Evolutionary conservation across 345 rosid species (phyloP), one percentile per base, ranked within the genome.

Genomic region (Eucalyptus curtisii): DNA sequence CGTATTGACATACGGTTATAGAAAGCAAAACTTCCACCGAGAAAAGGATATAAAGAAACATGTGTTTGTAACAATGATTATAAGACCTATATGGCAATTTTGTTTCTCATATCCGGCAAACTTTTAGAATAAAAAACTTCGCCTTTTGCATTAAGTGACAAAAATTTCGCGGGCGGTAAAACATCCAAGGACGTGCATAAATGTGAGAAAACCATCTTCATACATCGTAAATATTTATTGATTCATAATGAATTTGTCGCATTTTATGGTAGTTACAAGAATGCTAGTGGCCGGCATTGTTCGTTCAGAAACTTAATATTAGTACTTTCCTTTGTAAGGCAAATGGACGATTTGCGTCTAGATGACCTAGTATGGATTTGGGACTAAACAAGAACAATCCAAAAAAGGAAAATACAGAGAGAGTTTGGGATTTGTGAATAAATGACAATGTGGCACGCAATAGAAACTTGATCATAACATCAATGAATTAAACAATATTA

Each of bases 271-370:
- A n/a, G 76, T 64, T 31, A 31, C 10, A 10, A n/a, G 20, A 31
- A 64, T 64, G 71, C 76, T n/a, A 0, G 37, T 64, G 37, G 37
- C 37, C 8, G 2, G 37, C 14, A 61, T 15, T 0, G 10, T 2
- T 5, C 0, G 10, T 64, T n/a, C 33, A 64, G 33, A 30, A 64
- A 64, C 31, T 30, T 64, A 30, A 30, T 64, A 64, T 7, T 30
- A 64, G 68, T 30, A 6, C n/a, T 30, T 61, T 61, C 31, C 33
- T 27, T 61, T 61, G 7, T 30, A 61, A 13, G 66, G 4, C 33
- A 61, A 61, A 27, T 61, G 33, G 15, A 61, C 0, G 68, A n/a
- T 24, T 61, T 13, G 33, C 0, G 33, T 5, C 4, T 61, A 61
- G 68, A 0, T 61, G n/a, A 30, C 68, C 68, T 27, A 30, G 24